Conservation (phyloP, 2,329 filamentous ascomycete species). For the Coleophoma cylindrospora region DNA sequence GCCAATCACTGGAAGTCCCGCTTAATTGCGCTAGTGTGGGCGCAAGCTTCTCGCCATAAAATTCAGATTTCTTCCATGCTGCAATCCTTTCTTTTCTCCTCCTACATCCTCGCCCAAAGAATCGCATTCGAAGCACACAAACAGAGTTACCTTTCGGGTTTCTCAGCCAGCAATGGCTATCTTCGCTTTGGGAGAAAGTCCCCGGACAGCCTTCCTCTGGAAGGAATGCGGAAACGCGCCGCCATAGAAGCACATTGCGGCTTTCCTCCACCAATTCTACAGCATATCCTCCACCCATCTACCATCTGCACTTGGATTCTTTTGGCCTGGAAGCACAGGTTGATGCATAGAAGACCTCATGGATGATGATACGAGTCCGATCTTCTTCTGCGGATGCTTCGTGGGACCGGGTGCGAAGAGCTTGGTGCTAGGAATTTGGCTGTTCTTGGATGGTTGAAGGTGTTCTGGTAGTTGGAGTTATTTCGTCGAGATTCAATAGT, state of each 20-base stretch:
- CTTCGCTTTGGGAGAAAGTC: slow-evolving; percentile 99
- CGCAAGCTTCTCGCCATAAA: background rate
- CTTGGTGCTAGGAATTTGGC: slow-evolving; percentile 32
- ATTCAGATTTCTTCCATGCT: slow-evolving; percentile 5
- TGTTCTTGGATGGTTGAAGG: slow-evolving; percentile 32
- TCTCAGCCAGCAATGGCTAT: slow-evolving; percentile 30
- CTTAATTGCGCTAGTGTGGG: background rate
- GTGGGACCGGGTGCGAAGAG: slow-evolving; percentile 7
- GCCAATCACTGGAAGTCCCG: background rate
- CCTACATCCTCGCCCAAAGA: slow-evolving; percentile 93
- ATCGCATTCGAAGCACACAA: slow-evolving; percentile 99
- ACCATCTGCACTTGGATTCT: slow-evolving; percentile 26
- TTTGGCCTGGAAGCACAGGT: slow-evolving; percentile 22
- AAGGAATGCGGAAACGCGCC: slow-evolving; percentile 90
- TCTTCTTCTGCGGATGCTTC: slow-evolving; percentile 34
- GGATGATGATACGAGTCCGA: slow-evolving; percentile 92
- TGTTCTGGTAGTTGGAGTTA: slow-evolving; percentile 50
- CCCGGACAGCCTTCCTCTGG: slow-evolving; percentile 75
- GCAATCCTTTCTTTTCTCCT: slow-evolving; percentile 28
- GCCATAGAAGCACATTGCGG: slow-evolving; percentile 98
- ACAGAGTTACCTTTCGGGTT: slow-evolving; percentile 56
- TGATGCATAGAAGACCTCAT: slow-evolving; percentile 40
- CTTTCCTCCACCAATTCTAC: slow-evolving; percentile 61
- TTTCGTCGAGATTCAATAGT: slow-evolving; percentile 94
- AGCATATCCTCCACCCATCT: slow-evolving; percentile 33